Evolutionary conservation across 1,284 basidiomycete genomes (phyloP).

Genomic region (Leccinum glutinopallens): DNA sequence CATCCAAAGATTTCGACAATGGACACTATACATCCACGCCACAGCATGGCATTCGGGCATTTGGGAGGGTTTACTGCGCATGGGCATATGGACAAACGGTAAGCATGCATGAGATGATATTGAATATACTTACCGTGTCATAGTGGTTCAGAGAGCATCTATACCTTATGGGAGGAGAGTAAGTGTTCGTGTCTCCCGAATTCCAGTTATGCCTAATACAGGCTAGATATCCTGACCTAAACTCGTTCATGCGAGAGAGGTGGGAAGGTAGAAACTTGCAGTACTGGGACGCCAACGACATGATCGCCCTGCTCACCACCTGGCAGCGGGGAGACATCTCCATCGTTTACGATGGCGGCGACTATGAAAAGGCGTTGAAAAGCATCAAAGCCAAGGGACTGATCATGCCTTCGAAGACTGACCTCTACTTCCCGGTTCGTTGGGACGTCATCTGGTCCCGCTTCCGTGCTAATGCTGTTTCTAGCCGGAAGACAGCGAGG

Average conservation of each 20-base stretch:
- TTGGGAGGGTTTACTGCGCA: constrained; percentile 39
- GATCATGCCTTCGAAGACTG: constrained; percentile 39
- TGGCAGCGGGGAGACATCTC: constrained; percentile 46
- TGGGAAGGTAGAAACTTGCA: constrained; percentile 41
- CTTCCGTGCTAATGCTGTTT: constrained; percentile 7
- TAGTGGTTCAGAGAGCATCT: constrained; percentile 42
- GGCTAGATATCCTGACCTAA: constrained; percentile 35
- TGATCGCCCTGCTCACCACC: constrained; percentile 40
- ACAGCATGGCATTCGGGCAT: constrained; percentile 39
- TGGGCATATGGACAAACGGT: constrained; percentile 45
- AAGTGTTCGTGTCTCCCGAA: constrained; percentile 14
- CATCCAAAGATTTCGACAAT: constrained; percentile 39
- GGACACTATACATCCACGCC: constrained; percentile 39
- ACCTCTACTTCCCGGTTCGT: constrained; percentile 39
- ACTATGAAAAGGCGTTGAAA: constrained; percentile 34
- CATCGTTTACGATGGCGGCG: constrained; percentile 31
- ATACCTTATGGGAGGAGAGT: constrained; percentile 36
- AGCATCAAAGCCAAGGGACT: constrained; percentile 35
- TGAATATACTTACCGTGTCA: constrained; percentile 8
- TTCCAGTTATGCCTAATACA: neutral
- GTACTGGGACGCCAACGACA: constrained; percentile 45
- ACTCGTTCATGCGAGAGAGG: constrained; percentile 37
- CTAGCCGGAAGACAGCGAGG: constrained; percentile 36
- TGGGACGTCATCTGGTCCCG: neutral
- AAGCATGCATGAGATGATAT: constrained; percentile 11